These are phyloP conservation scores for Botrytis sinoallii DNA, from an alignment of 2,329 filamentous ascomycete genomes.

Conservation along the genomic window DNA sequence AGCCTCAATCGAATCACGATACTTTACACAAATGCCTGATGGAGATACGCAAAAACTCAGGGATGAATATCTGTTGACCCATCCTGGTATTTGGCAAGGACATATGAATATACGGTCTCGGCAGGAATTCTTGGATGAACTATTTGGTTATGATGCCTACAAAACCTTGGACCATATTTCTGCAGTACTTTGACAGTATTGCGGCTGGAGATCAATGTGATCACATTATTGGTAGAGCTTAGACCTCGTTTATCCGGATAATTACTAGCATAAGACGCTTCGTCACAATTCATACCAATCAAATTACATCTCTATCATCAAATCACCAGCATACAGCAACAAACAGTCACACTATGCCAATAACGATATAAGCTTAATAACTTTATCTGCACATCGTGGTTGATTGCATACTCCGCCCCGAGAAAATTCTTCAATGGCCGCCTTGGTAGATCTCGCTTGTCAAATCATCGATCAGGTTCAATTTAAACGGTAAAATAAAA, in stretches of 20 bases:
- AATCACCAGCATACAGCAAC: neutral
- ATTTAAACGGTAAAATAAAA: neutral
- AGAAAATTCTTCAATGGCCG: neutral
- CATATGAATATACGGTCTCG: conserved; percentile 25
- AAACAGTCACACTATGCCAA: neutral
- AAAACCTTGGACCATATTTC: conserved; percentile 10
- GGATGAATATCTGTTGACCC: conserved; percentile 25
- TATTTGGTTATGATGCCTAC: conserved; percentile 28
- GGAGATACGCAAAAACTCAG: conserved; percentile 20
- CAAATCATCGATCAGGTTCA: no score
- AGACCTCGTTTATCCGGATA: neutral
- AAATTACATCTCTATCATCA: no score
- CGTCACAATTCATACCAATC: neutral
- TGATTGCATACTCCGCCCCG: neutral
- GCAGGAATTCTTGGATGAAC: conserved; percentile 17
- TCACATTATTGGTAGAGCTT: neutral
- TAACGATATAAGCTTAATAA: neutral
- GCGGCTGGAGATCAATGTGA: neutral
- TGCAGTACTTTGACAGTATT: neutral
- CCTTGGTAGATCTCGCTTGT: neutral
- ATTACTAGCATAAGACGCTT: neutral
- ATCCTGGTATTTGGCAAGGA: conserved; percentile 24
- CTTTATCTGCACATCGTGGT: neutral
- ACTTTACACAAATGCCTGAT: conserved; percentile 28
- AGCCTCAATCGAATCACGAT: conserved; percentile 25